phyloP scores from a whole-genome alignment of 225 moss, liverwort and hornwort genomes.

The Antitrichia curtipendula region DNA sequence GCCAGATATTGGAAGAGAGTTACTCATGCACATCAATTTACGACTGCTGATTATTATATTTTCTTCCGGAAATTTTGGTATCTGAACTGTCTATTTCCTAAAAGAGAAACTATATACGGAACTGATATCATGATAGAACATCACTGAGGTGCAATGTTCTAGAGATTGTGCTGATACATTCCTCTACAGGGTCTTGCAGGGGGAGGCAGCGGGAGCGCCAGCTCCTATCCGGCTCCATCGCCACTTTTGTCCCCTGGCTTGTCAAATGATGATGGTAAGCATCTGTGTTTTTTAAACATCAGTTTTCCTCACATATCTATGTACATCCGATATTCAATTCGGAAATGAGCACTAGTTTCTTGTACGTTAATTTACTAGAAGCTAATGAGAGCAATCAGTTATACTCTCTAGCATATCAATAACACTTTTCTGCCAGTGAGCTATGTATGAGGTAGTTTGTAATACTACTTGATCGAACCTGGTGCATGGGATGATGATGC shows the following conservation, averaged over 20 bases:
- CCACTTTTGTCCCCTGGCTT: constrained; percentile 38
- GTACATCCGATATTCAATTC: not conserved
- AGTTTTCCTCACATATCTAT: not conserved
- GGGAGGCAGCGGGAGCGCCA: constrained; percentile 27
- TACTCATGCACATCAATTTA: not conserved
- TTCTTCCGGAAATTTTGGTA: not conserved
- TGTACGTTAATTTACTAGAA: not conserved
- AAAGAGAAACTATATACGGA: not conserved
- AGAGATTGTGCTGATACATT: not conserved
- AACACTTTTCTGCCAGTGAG: not conserved
- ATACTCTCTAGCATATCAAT: not conserved
- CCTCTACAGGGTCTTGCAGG: constrained; percentile 19
- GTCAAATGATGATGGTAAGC: constrained; percentile 22
- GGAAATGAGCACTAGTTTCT: not conserved
- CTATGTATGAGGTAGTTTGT: not conserved
- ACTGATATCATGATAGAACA: not conserved
- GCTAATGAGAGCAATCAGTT: not conserved
- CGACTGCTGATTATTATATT: not conserved
- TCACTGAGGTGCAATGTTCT: not conserved
- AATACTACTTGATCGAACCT: not conserved
- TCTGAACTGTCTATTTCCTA: not conserved
- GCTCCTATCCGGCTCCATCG: constrained; percentile 38
- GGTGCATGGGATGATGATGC: not conserved
- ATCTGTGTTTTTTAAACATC: not conserved
- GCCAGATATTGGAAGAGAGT: not conserved